Evolutionary conservation across 2,329 filamentous ascomycete species (phyloP), one percentile per base, ranked within the genome.

Genomic region (Apiospora arundinis): DNA sequence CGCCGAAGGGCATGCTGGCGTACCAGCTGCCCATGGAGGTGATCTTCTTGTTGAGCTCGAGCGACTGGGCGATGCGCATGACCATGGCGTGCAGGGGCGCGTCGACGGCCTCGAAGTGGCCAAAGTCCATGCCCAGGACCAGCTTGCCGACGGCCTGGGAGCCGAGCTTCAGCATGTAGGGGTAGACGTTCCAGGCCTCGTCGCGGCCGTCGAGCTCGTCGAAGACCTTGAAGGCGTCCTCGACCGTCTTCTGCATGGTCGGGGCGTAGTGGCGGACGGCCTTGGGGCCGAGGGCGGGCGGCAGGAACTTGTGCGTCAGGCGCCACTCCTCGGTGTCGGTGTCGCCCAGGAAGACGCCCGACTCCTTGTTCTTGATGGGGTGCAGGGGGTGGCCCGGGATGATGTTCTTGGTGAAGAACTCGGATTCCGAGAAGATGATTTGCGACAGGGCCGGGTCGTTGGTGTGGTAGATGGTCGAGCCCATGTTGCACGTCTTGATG

Each of bases 211-310:
- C 88, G 0, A 91, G 81, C 67, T 84, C 81, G 72, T 87, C 85
- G 44, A 87, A 86, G 1, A 86, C 83, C 7, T 80, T 81, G 75
- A 86, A 90, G 0, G 86, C 78, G 23, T 85, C 81, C 73, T 89
- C 84, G 2, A 88, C 83, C 0, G 85, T 86, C 66, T 82, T 77
- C 73, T 90, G 88, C 88, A 92, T 91, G 0, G 83, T 85, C 0
- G 89, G 88, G 0, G 87, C 84, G 72, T 91, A 91, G 74, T 91
- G 89, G 0, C 86, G 82, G 5, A 91, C 88, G 0, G 89, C 89
- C 75, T 89, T 90, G 44, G 89, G 89, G 0, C 85, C 85, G 14
- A 91, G 80, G 0, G 88, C 86, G 0, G 90, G 89, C 0, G 89
- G 88, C 0, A 91, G 74, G 78, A 91, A 92, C 77, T 91, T 92